Base-by-base conservation (phyloP, 116 monocot species). In the Dioscorea cayenensis region DNA sequence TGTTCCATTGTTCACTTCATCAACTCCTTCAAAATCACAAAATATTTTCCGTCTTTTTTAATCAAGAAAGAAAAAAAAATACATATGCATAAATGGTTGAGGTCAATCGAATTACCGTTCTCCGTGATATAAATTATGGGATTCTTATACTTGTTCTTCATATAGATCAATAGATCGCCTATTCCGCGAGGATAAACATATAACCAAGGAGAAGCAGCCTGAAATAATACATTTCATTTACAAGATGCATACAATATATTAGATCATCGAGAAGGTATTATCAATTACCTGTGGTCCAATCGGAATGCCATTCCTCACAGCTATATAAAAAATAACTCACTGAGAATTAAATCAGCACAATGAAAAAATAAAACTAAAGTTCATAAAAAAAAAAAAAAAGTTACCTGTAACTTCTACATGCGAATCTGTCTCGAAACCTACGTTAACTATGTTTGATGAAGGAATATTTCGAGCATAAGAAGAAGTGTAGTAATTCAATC, bases 1-100 rank as follows among this genome's bases (percentile, higher is more conserved):
- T 43, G 64, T 69, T 14, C 8, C 51, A 27, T 76, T 70, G 29
- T 50, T 60, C 19, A 60, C 17, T 21, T 75, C 75, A 68, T 68
- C 60, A 11, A 67, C 4, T 14, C 75, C 75, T 75, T 14, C 22
- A 20, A 19, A 61, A 61, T 18, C 60, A 61, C 4, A 21, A 61
- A 61, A 14, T 11, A 14, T 17, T 5, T 51, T 51, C 2, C 17
- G 1, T 51, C 17, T 17, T 1, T 51, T 51, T 51, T 11, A 51
- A 51, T 11, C 14, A 51, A 51, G 17, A 51, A 51, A 11, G 51
- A 11, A 51, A 51, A 11, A 51, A 51, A 7, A 51, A 11, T 51
- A 61, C 23, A 32, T 32, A 4, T 32, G 4, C 0, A 4, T 32
- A 32, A 3, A 32, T 32, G 32, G 4, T 32, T 32, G 32, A 32